A percentile compares a stretch with the other conserved stretches of the same genome.
These are phyloP conservation scores for Nyctanthes arbortristis DNA, from an alignment of 257 asterid genomes.

Conservation along the genomic window DNA sequence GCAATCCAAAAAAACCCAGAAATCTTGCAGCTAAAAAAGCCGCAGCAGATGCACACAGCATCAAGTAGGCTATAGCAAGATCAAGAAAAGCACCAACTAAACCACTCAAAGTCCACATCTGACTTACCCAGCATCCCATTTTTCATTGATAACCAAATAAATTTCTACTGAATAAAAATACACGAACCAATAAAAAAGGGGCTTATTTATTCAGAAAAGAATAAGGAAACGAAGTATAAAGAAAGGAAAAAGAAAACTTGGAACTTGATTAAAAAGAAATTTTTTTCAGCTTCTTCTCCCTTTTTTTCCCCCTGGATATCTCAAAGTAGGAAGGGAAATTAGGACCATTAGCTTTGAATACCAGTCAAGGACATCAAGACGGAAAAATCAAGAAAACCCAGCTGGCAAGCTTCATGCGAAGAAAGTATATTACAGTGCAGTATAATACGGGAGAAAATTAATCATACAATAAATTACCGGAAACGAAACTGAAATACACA, in stretches of 20 bases:
- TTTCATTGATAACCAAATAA: constrained; percentile 25
- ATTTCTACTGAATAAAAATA: constrained; percentile 24
- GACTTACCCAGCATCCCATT: constrained; percentile 66
- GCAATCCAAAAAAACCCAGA: constrained; percentile 66
- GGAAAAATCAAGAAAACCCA: neutral
- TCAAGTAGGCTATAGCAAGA: constrained; percentile 70
- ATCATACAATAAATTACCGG: no score
- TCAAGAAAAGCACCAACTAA: constrained; percentile 82
- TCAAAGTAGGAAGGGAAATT: neutral
- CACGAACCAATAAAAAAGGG: constrained; percentile 18
- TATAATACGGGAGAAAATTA: no score
- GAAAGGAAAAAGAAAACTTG: neutral
- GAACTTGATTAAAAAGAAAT: constrained; percentile 16
- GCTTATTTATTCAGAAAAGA: neutral
- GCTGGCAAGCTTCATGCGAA: neutral
- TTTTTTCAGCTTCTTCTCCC: no score
- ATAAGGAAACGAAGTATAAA: constrained; percentile 1
- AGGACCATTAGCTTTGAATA: neutral
- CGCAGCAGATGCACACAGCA: constrained; percentile 68
- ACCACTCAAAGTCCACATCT: constrained; percentile 71
- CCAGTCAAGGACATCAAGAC: neutral
- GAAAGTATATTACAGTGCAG: no score
- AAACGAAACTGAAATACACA: no score
- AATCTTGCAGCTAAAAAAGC: constrained; percentile 63
- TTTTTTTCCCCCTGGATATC: neutral